A percentile compares a stretch with the other conserved stretches of the same genome.
These are phyloP conservation scores for Russula lepida DNA, from an alignment of 768 basidiomycete genomes.

Conservation along the genomic window DNA sequence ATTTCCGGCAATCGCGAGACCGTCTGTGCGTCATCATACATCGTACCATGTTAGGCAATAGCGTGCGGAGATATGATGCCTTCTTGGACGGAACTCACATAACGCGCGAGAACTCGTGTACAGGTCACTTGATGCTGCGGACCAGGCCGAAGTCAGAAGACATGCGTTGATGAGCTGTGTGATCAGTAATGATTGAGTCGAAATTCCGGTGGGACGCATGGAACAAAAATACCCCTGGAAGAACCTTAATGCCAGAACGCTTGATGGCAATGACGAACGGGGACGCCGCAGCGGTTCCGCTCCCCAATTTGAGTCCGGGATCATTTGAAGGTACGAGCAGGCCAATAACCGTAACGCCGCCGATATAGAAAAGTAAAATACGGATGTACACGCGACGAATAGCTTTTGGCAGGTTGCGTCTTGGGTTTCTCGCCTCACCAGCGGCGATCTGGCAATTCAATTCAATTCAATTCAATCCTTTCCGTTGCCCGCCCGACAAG, in stretches of 20 bases:
- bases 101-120: slow-evolving; percentile 85
- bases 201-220: background rate
- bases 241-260: slow-evolving; percentile 74
- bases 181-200: background rate
- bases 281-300: slow-evolving; percentile 61
- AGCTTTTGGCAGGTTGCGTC: slow-evolving; percentile 53
- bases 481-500: background rate
- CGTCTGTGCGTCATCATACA: slow-evolving; percentile 40
- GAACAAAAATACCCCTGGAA: slow-evolving; percentile 61
- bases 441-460: slow-evolving; percentile 55
- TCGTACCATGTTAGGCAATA: background rate
- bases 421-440: slow-evolving; percentile 86
- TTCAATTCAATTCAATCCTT: background rate
- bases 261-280: slow-evolving; percentile 90
- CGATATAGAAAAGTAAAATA: slow-evolving; percentile 68
- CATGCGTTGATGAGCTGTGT: slow-evolving; percentile 68
- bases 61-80: background rate
- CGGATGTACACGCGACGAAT: slow-evolving; percentile 59
- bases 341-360: slow-evolving; percentile 68
- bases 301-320: slow-evolving; percentile 39
- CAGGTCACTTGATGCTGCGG: slow-evolving; percentile 81
- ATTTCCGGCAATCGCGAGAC: slow-evolving; percentile 69
- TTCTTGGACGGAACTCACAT: slow-evolving; percentile 39
- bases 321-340: slow-evolving; percentile 73
- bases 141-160: slow-evolving; percentile 86